Evolutionary conservation across 352 stramenopile species (phyloP), one percentile per base, ranked within the genome.

Genomic region (Phytophthora hibernalis): DNA sequence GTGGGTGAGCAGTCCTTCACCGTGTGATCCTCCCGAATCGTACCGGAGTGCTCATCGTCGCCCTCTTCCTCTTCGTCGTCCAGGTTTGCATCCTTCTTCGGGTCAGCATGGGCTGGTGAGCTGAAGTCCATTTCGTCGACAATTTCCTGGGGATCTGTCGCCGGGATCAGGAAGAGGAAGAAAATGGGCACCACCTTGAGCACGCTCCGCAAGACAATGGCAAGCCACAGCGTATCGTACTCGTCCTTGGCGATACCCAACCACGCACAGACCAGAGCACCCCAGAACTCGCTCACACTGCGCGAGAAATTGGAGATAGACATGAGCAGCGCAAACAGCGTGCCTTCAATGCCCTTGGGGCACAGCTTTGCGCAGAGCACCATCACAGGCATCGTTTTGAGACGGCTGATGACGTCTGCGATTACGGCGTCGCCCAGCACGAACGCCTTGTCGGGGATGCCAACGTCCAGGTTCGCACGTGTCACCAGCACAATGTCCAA

Each of bases 311-410:
- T 99, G 63, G 96, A 98, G 59, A 99, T 98, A 1, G 89, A 98
- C 97, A 99, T 99, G 49, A 99, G 80, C 40, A 97, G 83, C 6
- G 96, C 97, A 83, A 99, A 99, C 10, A 99, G 76, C 11, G 97
- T 98, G 31, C 96, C 96, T 71, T 99, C 97, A 21, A 99, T 87
- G 38, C 97, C 97, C 48, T 91, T 91, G 9, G 97, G 97, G 59
- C 97, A 99, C 21, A 99, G 70, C 54, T 93, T 93, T 10, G 96
- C 93, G 37, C 96, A 97, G 9, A 99, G 80, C 18, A 99, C 95
- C 38, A 99, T 82, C 38, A 97, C 97, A 3, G 97, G 97, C 75
- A 99, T 96, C 5, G 85, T 91, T 70, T 95, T 95, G 28, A 95
- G 70, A 0, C 86, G 84, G 38, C 86, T 87, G 49, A 94, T 85